Conservation (phyloP, 2,329 filamentous ascomycete genomes). For the Colletotrichum neosansevieriae region DNA sequence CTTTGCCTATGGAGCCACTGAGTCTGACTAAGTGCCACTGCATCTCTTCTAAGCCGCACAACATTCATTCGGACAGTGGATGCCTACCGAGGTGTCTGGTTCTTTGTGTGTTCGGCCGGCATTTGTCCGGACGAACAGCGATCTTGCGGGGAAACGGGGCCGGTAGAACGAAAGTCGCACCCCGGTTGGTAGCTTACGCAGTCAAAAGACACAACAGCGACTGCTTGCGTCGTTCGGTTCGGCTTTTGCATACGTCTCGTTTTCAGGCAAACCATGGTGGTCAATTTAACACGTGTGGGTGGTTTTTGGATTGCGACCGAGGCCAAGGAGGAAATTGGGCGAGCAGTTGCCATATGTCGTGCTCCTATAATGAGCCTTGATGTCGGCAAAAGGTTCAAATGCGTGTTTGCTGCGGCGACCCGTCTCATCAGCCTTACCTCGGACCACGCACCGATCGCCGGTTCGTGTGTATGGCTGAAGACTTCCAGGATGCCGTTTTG, state of each 20-base stretch:
- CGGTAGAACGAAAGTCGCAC: background rate
- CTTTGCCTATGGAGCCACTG: background rate
- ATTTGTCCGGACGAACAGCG: background rate
- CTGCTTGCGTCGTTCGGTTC: no score
- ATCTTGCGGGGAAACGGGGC: background rate
- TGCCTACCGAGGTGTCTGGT: background rate
- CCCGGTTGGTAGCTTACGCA: background rate
- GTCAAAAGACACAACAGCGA: no score
- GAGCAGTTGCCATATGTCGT: no score
- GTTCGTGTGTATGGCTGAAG: background rate
- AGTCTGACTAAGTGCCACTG: background rate
- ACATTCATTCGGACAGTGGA: background rate
- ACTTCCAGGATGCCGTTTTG: background rate
- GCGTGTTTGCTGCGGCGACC: constrained; percentile 8
- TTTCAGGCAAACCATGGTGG: no score
- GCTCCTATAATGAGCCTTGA: no score
- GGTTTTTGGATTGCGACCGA: no score
- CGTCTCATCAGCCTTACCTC: constrained; percentile 5
- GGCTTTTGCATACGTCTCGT: no score
- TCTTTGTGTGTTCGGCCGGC: no score
- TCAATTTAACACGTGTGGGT: no score
- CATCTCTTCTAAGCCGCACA: background rate
- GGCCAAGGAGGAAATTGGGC: no score
- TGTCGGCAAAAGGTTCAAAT: background rate
- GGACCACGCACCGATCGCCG: constrained; percentile 8